Conservation (phyloP, 306 rosid species). For the Gastrolobium villosum region DNA sequence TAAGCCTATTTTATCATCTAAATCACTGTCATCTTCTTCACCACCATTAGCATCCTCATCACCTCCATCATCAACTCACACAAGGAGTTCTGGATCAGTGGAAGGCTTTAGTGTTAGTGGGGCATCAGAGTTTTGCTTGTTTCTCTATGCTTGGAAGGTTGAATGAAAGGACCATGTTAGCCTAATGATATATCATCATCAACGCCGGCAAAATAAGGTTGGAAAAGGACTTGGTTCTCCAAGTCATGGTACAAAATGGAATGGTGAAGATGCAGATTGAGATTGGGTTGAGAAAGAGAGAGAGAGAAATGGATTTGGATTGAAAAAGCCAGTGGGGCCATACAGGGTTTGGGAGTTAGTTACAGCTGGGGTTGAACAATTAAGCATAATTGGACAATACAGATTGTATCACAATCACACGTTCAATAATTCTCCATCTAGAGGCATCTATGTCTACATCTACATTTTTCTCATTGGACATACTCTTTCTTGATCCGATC, state of each 20-base stretch:
- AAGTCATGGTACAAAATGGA: conserved; percentile 51
- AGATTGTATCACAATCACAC: conserved; percentile 54
- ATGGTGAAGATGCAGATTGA: conserved; percentile 53
- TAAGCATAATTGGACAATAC: conserved; percentile 71
- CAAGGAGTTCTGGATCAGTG: conserved; percentile 60
- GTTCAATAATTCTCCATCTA: conserved; percentile 66
- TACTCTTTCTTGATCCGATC: conserved; percentile 66
- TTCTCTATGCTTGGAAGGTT: conserved; percentile 92
- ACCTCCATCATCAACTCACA: conserved; percentile 62
- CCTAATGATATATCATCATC: conserved; percentile 31
- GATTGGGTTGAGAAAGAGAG: conserved; percentile 44
- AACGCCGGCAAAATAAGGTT: conserved; percentile 55
- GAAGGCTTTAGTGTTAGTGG: conserved; percentile 71
- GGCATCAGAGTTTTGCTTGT: conserved; percentile 83
- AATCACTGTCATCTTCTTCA: conserved; percentile 52
- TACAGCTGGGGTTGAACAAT: conserved; percentile 76
- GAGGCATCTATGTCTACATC: conserved; percentile 53
- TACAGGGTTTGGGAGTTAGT: conserved; percentile 51
- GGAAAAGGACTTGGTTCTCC: conserved; percentile 50
- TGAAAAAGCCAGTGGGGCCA: conserved; percentile 57
- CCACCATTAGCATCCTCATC: conserved; percentile 56
- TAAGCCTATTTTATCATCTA: conserved; percentile 71
- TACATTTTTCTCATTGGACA: conserved; percentile 48
- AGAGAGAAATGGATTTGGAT: conserved; percentile 29
- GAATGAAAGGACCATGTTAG: conserved; percentile 55